Evolutionary conservation across 2,329 filamentous ascomycete species (phyloP).

Genomic region (Claviceps fusiformis): DNA sequence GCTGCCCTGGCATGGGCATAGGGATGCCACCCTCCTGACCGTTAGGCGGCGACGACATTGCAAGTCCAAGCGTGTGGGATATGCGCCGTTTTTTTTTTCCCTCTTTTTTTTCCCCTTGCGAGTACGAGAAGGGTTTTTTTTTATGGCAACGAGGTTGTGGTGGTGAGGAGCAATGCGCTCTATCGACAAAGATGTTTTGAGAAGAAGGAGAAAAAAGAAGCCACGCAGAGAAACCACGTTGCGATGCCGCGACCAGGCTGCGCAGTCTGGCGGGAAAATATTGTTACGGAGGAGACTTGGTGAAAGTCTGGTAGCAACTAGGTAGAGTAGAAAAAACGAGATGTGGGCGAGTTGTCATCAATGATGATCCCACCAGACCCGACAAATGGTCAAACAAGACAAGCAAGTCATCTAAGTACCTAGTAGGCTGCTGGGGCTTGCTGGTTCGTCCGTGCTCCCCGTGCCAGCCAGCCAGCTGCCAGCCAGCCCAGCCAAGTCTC

Average conservation of each 20-base stretch:
- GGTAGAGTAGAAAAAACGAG: neutral
- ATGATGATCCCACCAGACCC: no score
- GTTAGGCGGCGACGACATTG: conserved; percentile 17
- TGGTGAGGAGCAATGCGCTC: neutral
- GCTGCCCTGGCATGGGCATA: conserved; percentile 20
- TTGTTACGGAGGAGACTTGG: neutral
- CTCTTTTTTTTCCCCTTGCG: no score
- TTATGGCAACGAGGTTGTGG: no score
- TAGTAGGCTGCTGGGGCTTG: no score
- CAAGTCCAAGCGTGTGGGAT: neutral
- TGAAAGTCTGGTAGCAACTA: no score
- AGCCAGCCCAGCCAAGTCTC: no score
- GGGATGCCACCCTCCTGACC: conserved; percentile 14
- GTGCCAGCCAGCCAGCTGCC: no score
- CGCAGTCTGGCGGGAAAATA: neutral
- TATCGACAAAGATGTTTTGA: neutral
- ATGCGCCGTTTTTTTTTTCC: neutral
- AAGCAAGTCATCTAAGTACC: no score
- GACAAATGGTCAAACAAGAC: no score
- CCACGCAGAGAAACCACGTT: neutral
- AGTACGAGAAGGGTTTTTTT: conserved; percentile 5
- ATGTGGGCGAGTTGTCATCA: neutral
- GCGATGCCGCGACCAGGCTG: neutral
- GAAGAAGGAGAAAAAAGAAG: neutral
- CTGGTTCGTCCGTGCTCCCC: neutral